Percentiles rank a stretch among this genome's conserved stretches.
Conservation (phyloP, 2,329 filamentous ascomycete species). For the Metarhizium guizhouense region DNA sequence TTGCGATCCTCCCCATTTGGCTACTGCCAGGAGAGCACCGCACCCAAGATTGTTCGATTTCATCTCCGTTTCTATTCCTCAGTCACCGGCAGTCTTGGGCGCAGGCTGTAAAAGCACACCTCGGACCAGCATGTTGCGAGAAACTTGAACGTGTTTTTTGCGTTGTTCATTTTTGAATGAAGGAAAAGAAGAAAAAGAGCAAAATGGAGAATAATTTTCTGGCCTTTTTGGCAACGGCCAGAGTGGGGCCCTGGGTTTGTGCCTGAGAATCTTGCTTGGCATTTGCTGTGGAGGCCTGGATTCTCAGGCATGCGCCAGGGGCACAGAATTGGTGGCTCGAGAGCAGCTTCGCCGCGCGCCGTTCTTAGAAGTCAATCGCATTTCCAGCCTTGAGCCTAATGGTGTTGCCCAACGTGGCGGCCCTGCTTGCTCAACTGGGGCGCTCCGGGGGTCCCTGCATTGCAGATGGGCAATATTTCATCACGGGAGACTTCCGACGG, state of each 20-base stretch:
- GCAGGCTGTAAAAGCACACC: slow-evolving; percentile 29
- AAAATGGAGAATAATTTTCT: slow-evolving; percentile 10
- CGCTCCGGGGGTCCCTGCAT: no score
- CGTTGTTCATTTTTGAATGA: slow-evolving; percentile 35
- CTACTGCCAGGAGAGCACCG: slow-evolving; percentile 40
- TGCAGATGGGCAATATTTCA: no score
- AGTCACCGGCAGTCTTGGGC: slow-evolving; percentile 39
- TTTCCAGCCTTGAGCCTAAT: no score
- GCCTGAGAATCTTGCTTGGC: neutral
- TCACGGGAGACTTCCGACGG: no score
- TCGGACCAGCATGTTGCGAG: slow-evolving; percentile 33
- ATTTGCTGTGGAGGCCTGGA: neutral
- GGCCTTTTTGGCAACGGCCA: slow-evolving; percentile 2
- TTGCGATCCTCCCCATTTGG: slow-evolving; percentile 46
- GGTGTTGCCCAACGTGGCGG: no score
- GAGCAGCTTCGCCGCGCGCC: no score
- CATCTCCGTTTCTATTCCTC: slow-evolving; percentile 43
- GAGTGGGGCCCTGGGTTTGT: neutral
- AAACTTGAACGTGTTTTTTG: slow-evolving; percentile 36
- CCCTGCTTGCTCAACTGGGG: no score
- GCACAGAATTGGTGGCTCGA: neutral
- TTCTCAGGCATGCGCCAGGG: neutral
- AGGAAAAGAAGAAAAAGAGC: slow-evolving; percentile 18
- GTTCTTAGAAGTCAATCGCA: no score
- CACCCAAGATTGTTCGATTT: slow-evolving; percentile 52